Base-by-base conservation (phyloP, 1,284 basidiomycete species). In the Coriolopsis trogii region DNA sequence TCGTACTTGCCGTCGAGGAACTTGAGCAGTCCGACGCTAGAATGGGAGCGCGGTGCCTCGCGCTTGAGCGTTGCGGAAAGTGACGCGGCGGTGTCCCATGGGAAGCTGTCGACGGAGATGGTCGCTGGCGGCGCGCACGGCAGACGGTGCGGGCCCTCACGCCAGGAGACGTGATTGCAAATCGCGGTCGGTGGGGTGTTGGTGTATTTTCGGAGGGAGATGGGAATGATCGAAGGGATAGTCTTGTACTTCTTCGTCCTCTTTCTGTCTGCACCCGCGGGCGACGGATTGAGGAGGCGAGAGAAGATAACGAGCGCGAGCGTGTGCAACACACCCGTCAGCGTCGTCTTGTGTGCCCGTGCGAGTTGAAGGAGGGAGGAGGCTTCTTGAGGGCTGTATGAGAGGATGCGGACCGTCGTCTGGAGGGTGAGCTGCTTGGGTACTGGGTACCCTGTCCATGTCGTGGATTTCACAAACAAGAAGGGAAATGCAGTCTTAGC, bases 381-480 rank as follows among this genome's bases (percentile, higher is more conserved):
- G 2, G 60, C 48, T 50, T 76, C 62, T 1, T 55, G 46, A 15
- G 68, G 61, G 42, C 70, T 72, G 16, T 64, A 28, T 2, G 46
- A 18, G 20, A 69, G 48, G 31, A 77, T 56, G 1, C 41, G 43
- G 4, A 48, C 41, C 10, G 61, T 55, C 5, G 44, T 55, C 16
- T 56, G 44, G 4, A 72, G 53, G 10, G 47, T 60, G 6, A 53
- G 46, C 2, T 51, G 36, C 7, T 4, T 37, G 1, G 58, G 47
- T 16, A 73, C 64, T 3, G 58, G 43, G 34, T 68, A 61, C 0
- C 69, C 73, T 5, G 73, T 70, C 73, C 74, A 76, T 3, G 71
- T 63, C 2, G 58, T 55, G 8, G 55, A 44, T 3, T 48, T 51
- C 6, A 2, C 58, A 67, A 63, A 63, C 70, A 8, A 63, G 61